These are phyloP conservation scores for Parathielavia appendiculata DNA, from an alignment of 495 filamentous ascomycete species.

Conservation along the genomic window DNA sequence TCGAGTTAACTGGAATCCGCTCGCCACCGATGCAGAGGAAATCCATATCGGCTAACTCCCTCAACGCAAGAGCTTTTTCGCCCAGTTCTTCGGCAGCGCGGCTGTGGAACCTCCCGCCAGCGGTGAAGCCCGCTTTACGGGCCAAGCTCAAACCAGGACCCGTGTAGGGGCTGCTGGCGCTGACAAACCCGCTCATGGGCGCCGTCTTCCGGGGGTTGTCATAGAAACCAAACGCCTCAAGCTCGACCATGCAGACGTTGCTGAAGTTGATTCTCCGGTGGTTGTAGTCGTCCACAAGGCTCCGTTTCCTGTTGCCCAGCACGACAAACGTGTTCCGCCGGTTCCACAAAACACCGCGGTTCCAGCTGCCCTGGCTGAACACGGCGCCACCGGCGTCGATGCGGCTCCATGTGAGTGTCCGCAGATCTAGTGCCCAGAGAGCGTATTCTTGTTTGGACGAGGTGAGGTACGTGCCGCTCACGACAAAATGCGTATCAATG, in stretches of 20 bases:
- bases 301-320: constrained; percentile 84
- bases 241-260: constrained; percentile 90
- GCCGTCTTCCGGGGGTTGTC: constrained; percentile 79
- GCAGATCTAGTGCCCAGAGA: constrained; percentile 88
- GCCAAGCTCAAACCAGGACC: constrained; percentile 50
- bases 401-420: constrained; percentile 82
- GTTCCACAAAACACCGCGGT: constrained; percentile 87
- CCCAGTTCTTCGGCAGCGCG: constrained; percentile 78
- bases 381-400: constrained; percentile 94
- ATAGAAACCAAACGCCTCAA: constrained; percentile 94
- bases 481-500: constrained; percentile 90
- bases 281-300: constrained; percentile 96
- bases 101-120: constrained; percentile 62
- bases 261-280: constrained; percentile 96
- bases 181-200: constrained; percentile 73
- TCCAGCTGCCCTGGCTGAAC: constrained; percentile 96
- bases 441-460: constrained; percentile 98
- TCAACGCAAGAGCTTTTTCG: constrained; percentile 66
- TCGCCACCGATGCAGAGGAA: constrained; percentile 85
- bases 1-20: constrained; percentile 87
- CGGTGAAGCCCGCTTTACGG: constrained; percentile 57
- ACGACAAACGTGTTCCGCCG: constrained; percentile 92
- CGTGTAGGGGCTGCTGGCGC: constrained; percentile 64
- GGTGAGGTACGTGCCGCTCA: constrained; percentile 93
- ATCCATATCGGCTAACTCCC: constrained; percentile 96